A percentile compares a stretch with the other conserved stretches of the same genome.
phyloP scores from a whole-genome alignment of 768 basidiomycete genomes.

The Cubamyces sp. region DNA sequence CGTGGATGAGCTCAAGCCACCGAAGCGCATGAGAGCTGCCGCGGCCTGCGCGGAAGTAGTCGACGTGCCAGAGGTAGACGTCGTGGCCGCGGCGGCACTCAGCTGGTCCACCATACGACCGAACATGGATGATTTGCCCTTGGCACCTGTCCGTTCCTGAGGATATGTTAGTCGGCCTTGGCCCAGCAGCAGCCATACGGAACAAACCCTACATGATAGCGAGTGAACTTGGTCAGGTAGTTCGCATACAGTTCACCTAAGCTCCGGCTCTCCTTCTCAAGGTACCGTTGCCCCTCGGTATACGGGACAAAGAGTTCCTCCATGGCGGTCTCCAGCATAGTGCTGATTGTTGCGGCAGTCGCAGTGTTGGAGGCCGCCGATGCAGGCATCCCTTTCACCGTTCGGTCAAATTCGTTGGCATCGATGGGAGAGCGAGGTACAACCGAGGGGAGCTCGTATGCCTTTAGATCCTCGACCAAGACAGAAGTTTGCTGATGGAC shows the following conservation, averaged over 20 bases:
- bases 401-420: constrained; percentile 60
- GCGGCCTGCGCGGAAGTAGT: constrained; percentile 84
- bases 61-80: constrained; percentile 58
- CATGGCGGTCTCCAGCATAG: constrained; percentile 94
- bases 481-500: constrained; percentile 77
- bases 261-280: constrained; percentile 89
- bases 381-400: constrained; percentile 47
- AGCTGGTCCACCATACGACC: constrained; percentile 93
- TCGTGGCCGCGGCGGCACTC: constrained; percentile 72
- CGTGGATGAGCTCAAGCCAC: constrained; percentile 57
- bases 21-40: constrained; percentile 87
- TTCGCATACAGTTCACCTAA: constrained; percentile 77
- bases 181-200: background rate
- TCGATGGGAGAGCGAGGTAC: constrained; percentile 68
- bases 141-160: constrained; percentile 64
- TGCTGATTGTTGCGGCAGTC: constrained; percentile 63
- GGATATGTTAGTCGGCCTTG: constrained; percentile 8
- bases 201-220: constrained; percentile 76
- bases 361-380: constrained; percentile 49
- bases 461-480: constrained; percentile 90
- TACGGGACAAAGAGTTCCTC: constrained; percentile 96
- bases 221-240: constrained; percentile 74
- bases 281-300: constrained; percentile 87
- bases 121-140: constrained; percentile 75
- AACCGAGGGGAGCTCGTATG: constrained; percentile 79